A percentile compares a stretch with the other conserved stretches of the same genome.
Evolutionary conservation across 78 protist species (phyloP).

Genomic region (Neovahlkampfia damariscottae): DNA sequence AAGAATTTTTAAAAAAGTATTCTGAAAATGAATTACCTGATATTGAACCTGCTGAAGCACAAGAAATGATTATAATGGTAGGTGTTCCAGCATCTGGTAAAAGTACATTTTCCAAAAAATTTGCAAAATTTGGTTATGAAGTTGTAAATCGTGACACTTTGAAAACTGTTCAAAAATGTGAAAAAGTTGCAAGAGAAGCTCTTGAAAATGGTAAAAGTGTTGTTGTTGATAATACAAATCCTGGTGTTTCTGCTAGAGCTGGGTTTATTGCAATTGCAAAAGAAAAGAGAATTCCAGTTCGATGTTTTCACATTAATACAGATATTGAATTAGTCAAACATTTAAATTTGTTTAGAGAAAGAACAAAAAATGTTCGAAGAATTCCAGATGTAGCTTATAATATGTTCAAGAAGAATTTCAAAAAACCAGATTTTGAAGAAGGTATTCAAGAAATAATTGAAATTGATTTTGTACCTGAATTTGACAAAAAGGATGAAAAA

Average conservation of each 20-base stretch:
- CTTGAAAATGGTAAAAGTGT: conserved; percentile 36
- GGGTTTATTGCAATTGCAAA: conserved; percentile 21
- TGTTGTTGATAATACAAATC: conserved; percentile 65
- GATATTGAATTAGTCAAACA: conserved; percentile 30
- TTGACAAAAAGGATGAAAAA: neutral
- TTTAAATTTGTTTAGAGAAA: conserved; percentile 45
- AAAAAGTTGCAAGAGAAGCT: conserved; percentile 21
- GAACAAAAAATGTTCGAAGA: neutral
- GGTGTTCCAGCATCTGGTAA: conserved; percentile 71
- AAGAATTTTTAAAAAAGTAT: neutral
- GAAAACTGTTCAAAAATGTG: conserved; percentile 21
- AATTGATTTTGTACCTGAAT: neutral
- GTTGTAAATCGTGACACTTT: conserved; percentile 39
- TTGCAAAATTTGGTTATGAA: conserved; percentile 46
- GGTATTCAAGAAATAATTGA: neutral
- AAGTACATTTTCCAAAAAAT: conserved; percentile 34
- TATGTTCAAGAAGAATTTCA: conserved; percentile 1
- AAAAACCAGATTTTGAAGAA: neutral
- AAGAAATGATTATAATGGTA: conserved; percentile 45
- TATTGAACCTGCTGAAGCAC: neutral
- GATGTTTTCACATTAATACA: conserved; percentile 36
- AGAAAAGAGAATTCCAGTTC: conserved; percentile 5
- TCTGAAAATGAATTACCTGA: neutral
- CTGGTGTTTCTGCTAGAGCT: conserved; percentile 14
- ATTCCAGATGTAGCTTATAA: conserved; percentile 25